phyloP scores from a whole-genome alignment of 305 asterid species.

The Euphrasia arctica region DNA sequence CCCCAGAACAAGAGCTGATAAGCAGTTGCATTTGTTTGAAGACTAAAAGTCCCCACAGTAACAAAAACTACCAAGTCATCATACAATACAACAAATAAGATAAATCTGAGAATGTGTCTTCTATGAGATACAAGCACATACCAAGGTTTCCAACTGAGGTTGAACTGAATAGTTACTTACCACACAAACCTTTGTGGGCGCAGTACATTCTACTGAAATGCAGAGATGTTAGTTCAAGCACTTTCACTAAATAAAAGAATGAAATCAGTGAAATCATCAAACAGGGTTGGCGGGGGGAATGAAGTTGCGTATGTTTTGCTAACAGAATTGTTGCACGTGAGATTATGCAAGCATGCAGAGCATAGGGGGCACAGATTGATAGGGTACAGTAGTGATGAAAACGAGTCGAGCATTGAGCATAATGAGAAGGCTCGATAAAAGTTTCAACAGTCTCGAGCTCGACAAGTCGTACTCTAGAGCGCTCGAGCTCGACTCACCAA shows the following conservation, averaged over 20 bases:
- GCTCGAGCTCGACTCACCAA: too few relatives aligned
- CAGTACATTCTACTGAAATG: slow-evolving; percentile 62
- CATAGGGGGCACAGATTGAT: slow-evolving; percentile 1
- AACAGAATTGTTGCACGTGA: slow-evolving; percentile 9
- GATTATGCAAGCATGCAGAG: slow-evolving; percentile 15
- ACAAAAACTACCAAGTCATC: neutral
- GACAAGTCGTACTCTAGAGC: too few relatives aligned
- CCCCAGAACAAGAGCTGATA: slow-evolving; percentile 6
- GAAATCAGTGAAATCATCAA: slow-evolving; percentile 17
- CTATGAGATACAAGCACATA: neutral
- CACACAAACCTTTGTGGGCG: slow-evolving; percentile 92
- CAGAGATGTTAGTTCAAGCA: slow-evolving; percentile 17
- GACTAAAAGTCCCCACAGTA: slow-evolving; percentile 4
- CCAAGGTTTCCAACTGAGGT: slow-evolving; percentile 96
- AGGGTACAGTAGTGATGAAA: neutral
- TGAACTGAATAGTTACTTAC: slow-evolving; percentile 91
- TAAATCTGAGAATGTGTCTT: slow-evolving; percentile 18
- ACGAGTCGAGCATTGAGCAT: too few relatives aligned
- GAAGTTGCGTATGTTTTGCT: slow-evolving; percentile 3
- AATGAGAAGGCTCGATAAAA: too few relatives aligned
- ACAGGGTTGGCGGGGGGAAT: neutral
- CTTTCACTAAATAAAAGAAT: slow-evolving; percentile 9
- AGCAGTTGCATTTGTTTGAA: neutral
- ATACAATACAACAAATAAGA: neutral
- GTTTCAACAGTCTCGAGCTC: too few relatives aligned